These are phyloP conservation scores for Boletus rex-veris DNA, from an alignment of 768 basidiomycete species.

Conservation along the genomic window DNA sequence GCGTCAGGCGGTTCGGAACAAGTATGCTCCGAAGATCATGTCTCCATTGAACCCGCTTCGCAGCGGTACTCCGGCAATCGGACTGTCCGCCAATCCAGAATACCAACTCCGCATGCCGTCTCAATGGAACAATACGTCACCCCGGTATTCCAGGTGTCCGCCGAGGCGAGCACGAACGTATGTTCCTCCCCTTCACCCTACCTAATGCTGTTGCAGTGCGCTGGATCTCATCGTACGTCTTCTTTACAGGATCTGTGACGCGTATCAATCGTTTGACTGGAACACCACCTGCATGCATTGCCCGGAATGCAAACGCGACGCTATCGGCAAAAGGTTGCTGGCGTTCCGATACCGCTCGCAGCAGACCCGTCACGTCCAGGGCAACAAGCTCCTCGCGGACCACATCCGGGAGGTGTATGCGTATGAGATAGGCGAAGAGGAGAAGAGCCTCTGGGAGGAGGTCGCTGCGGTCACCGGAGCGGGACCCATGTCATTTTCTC, in stretches of 20 bases:
- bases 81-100: slow-evolving; percentile 16
- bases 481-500: slow-evolving; percentile 13
- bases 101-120: slow-evolving; percentile 25
- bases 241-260: slow-evolving; percentile 24
- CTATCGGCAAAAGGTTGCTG: slow-evolving; percentile 24
- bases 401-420: slow-evolving; percentile 15
- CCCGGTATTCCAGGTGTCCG: slow-evolving; percentile 17
- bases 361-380: slow-evolving; percentile 4
- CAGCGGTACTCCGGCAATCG: slow-evolving; percentile 2
- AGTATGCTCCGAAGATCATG: slow-evolving; percentile 24
- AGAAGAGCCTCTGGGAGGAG: slow-evolving; percentile 29
- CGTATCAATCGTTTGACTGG: slow-evolving; percentile 17
- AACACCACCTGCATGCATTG: slow-evolving; percentile 27
- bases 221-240: slow-evolving; percentile 4
- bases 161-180: slow-evolving; percentile 26
- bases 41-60: slow-evolving; percentile 34
- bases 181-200: slow-evolving; percentile 4
- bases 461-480: slow-evolving; percentile 22
- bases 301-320: slow-evolving; percentile 27
- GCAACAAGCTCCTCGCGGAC: slow-evolving; percentile 4
- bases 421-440: slow-evolving; percentile 26
- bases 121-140: slow-evolving; percentile 15
- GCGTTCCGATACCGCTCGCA: slow-evolving; percentile 18
- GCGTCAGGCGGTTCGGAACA: slow-evolving; percentile 23
- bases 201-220: background rate